Conservation (phyloP, 2,329 filamentous ascomycete species). For the Cordyceps farinosa region DNA sequence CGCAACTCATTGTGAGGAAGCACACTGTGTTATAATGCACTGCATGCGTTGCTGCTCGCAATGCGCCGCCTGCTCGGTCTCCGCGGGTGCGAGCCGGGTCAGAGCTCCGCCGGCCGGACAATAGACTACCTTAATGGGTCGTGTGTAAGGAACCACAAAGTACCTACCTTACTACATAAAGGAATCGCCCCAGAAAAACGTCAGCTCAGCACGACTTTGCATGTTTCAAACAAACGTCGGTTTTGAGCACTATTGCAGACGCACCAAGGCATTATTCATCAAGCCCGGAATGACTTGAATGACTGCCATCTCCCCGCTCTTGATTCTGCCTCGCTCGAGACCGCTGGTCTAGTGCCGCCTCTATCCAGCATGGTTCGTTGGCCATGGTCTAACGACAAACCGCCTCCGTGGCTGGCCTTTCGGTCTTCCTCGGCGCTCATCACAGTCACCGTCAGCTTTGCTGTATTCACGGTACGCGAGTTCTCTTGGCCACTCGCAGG, state of each 20-base stretch:
- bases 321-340: not conserved
- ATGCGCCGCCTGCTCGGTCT: not conserved
- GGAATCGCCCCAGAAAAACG: not conserved
- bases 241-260: not conserved
- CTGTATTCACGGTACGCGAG: constrained; percentile 32
- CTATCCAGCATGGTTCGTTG: constrained; percentile 22
- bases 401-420: constrained; percentile 28
- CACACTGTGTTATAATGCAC: not conserved
- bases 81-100: not conserved
- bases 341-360: not conserved
- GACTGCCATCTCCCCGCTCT: not conserved
- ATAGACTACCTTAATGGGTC: too few species aligned
- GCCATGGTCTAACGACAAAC: constrained; percentile 21
- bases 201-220: not conserved
- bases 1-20: not conserved
- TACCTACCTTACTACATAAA: not conserved
- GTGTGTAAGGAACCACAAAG: too few species aligned
- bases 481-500: too few species aligned
- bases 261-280: not conserved
- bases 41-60: not conserved
- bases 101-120: not conserved
- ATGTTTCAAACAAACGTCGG: not conserved
- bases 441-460: constrained; percentile 31
- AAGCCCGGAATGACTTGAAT: not conserved
- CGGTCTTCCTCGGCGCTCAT: constrained; percentile 33